These are phyloP conservation scores for Blumeria hordei DNA, from an alignment of 2,329 filamentous ascomycete species.

Conservation along the genomic window DNA sequence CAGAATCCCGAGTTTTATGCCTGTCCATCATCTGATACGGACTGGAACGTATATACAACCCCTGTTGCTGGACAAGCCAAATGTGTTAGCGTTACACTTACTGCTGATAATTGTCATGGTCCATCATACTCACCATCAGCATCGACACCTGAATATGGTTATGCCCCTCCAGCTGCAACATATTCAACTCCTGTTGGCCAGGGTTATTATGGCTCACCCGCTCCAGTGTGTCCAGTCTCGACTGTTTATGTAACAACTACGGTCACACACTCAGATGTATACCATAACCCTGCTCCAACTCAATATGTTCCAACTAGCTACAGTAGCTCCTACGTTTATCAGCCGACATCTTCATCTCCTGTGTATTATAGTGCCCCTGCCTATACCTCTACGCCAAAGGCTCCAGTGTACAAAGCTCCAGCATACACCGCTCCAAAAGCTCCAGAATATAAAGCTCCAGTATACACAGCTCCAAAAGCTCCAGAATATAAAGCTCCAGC, in stretches of 20 bases:
- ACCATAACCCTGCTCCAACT: too few species aligned
- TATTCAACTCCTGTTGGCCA: neutral
- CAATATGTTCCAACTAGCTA: too few species aligned
- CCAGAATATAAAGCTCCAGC: too few species aligned
- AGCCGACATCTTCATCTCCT: too few species aligned
- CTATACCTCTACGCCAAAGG: too few species aligned
- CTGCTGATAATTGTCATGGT: constrained; percentile 17
- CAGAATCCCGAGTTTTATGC: constrained; percentile 30
- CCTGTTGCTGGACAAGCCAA: constrained; percentile 20
- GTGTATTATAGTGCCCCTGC: too few species aligned
- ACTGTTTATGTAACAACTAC: neutral
- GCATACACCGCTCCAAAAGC: too few species aligned
- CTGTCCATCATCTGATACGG: constrained; percentile 28
- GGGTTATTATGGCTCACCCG: neutral
- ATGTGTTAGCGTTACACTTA: constrained; percentile 25
- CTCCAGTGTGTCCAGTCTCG: neutral
- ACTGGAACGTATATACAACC: constrained; percentile 29
- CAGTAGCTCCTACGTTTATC: too few species aligned
- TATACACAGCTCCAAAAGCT: too few species aligned
- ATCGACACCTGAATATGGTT: neutral
- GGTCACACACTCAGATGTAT: neutral
- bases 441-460: too few species aligned
- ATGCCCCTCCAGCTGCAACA: neutral
- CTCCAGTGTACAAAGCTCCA: too few species aligned
- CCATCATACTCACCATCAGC: neutral